phyloP scores from a whole-genome alignment of 2,329 filamentous ascomycete genomes.

The Clonostachys solani region DNA sequence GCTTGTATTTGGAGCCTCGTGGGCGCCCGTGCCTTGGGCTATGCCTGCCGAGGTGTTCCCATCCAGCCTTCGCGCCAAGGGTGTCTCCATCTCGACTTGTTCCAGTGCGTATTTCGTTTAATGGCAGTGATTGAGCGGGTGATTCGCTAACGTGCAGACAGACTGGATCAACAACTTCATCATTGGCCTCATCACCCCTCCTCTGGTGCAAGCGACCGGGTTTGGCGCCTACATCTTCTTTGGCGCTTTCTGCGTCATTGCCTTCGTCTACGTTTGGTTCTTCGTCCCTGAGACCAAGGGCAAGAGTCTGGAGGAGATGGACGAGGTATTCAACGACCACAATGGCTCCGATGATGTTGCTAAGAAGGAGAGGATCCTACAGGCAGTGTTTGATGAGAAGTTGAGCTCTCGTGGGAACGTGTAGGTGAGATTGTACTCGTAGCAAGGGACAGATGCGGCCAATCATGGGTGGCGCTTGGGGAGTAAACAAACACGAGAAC shows the following conservation, averaged over 20 bases:
- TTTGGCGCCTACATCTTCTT: conserved; percentile 56
- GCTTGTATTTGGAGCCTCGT: conserved; percentile 53
- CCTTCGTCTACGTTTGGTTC: conserved; percentile 35
- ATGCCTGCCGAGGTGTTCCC: conserved; percentile 57
- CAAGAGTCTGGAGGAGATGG: conserved; percentile 36
- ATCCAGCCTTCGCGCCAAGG: conserved; percentile 56
- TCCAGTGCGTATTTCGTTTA: conserved; percentile 24
- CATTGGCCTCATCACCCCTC: conserved; percentile 52
- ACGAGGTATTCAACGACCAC: conserved; percentile 1
- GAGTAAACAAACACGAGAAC: too few relatives aligned
- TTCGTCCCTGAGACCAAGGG: conserved; percentile 37
- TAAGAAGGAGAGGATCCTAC: too few relatives aligned
- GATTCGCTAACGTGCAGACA: not conserved
- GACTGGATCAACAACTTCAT: conserved; percentile 62
- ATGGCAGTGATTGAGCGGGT: too few relatives aligned
- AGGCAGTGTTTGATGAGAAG: too few relatives aligned
- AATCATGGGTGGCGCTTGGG: too few relatives aligned
- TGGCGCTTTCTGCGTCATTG: conserved; percentile 45
- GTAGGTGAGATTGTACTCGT: too few relatives aligned
- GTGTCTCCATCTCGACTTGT: conserved; percentile 54
- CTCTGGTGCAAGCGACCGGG: conserved; percentile 46
- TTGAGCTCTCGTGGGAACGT: too few relatives aligned
- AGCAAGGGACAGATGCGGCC: too few relatives aligned
- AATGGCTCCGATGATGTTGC: too few relatives aligned
- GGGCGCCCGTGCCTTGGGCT: conserved; percentile 47